phyloP scores from a whole-genome alignment of 768 basidiomycete genomes.

The Lactarius deliciosus region DNA sequence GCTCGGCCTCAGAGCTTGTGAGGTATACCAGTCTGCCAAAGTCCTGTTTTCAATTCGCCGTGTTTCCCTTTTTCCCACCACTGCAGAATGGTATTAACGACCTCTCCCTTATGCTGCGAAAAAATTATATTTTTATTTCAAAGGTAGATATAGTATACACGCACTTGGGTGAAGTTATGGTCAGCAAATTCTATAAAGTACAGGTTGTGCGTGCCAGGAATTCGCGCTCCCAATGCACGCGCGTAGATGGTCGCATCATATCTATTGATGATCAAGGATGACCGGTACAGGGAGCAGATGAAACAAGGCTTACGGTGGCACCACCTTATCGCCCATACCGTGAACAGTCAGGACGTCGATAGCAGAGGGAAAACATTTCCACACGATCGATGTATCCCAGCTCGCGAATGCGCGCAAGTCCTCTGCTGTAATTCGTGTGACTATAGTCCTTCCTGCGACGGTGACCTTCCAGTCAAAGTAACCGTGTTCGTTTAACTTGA shows the following conservation, averaged over 20 bases:
- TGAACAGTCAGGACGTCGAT: constrained; percentile 76
- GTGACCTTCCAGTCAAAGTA: constrained; percentile 60
- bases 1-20: constrained; percentile 42
- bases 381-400: constrained; percentile 68
- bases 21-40: constrained; percentile 60
- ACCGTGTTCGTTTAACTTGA: constrained; percentile 43
- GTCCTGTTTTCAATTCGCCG: constrained; percentile 55
- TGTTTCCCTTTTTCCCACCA: constrained; percentile 58
- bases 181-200: constrained; percentile 72
- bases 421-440: constrained; percentile 52
- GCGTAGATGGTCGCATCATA: constrained; percentile 74
- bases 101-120: constrained; percentile 56
- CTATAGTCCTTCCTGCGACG: constrained; percentile 63
- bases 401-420: constrained; percentile 60
- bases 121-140: background rate
- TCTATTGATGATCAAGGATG: constrained; percentile 38
- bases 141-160: constrained; percentile 15
- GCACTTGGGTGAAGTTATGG: constrained; percentile 71
- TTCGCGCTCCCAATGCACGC: constrained; percentile 52
- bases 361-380: constrained; percentile 60
- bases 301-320: constrained; percentile 57
- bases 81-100: constrained; percentile 63
- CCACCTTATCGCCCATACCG: constrained; percentile 65
- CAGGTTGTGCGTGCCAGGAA: constrained; percentile 68
- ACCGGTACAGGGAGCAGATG: background rate